A percentile compares a stretch with the other conserved stretches of the same genome.
phyloP scores from a whole-genome alignment of 768 basidiomycete species.

The Hygrophorus russula region DNA sequence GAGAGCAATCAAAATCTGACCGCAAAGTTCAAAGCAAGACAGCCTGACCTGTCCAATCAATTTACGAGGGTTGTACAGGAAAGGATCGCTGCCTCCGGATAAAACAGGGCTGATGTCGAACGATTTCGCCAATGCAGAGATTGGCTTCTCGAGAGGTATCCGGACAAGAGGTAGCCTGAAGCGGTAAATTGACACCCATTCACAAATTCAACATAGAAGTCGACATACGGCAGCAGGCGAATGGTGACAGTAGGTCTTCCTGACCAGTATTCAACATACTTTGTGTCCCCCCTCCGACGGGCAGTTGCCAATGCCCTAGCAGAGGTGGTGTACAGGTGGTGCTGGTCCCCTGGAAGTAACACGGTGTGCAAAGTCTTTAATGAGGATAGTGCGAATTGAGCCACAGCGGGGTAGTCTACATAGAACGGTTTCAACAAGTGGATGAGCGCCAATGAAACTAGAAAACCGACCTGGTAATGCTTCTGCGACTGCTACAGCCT shows the following conservation, averaged over 20 bases:
- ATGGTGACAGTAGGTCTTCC: slow-evolving; percentile 71
- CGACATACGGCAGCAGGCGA: slow-evolving; percentile 60
- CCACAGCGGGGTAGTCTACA: slow-evolving; percentile 73
- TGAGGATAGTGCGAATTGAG: slow-evolving; percentile 83
- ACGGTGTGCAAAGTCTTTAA: slow-evolving; percentile 62
- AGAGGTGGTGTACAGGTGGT: slow-evolving; percentile 63
- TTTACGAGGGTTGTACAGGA: slow-evolving; percentile 86
- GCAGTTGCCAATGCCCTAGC: slow-evolving; percentile 64
- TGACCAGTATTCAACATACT: slow-evolving; percentile 79
- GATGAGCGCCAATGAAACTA: not conserved
- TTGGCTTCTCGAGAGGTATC: slow-evolving; percentile 61
- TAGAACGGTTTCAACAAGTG: slow-evolving; percentile 2
- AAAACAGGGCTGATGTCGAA: slow-evolving; percentile 37
- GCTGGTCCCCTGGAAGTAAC: slow-evolving; percentile 69
- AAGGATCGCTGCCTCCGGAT: slow-evolving; percentile 59
- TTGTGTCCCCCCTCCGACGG: slow-evolving; percentile 63
- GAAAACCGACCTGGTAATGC: slow-evolving; percentile 66
- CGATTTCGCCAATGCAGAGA: slow-evolving; percentile 35
- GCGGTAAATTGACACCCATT: slow-evolving; percentile 3
- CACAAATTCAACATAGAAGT: slow-evolving; percentile 2
- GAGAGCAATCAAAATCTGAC: not conserved
- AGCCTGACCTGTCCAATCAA: slow-evolving; percentile 43
- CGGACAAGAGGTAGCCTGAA: slow-evolving; percentile 60
- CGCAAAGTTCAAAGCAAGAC: slow-evolving; percentile 9
- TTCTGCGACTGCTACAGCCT: slow-evolving; percentile 86